Conservation (phyloP, 257 asterid genomes). For the Solanum chaucha region DNA sequence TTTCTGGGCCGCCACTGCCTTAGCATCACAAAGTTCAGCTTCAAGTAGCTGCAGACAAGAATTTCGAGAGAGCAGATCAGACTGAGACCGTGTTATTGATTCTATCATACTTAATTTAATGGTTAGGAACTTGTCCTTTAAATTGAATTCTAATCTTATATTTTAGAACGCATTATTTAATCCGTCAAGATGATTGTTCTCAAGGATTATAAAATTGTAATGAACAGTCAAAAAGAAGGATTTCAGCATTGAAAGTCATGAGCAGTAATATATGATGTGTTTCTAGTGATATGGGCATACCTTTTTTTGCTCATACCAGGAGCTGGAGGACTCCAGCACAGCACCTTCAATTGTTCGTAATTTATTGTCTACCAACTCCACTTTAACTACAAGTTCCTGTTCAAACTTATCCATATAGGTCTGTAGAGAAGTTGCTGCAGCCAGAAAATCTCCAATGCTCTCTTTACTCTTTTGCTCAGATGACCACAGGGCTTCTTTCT, state of each 20-base stretch:
- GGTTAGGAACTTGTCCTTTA: background rate
- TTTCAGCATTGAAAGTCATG: background rate
- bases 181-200: background rate
- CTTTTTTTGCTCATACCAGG: constrained; percentile 60
- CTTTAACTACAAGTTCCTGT: constrained; percentile 36
- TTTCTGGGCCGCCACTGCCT: constrained; percentile 55
- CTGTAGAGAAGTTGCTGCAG: constrained; percentile 39
- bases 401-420: constrained; percentile 46
- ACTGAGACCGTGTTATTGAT: background rate
- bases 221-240: background rate
- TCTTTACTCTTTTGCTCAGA: constrained; percentile 42
- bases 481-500: constrained; percentile 45
- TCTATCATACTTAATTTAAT: background rate
- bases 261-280: background rate
- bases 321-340: constrained; percentile 37
- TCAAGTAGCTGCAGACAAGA: constrained; percentile 48
- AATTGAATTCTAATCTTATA: background rate
- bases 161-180: background rate
- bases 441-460: constrained; percentile 33
- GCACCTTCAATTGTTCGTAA: constrained; percentile 38
- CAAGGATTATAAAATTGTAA: background rate
- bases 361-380: constrained; percentile 41
- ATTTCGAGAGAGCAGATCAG: background rate
- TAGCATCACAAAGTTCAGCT: constrained; percentile 73
- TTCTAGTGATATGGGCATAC: constrained; percentile 19